Evolutionary conservation across 2,329 filamentous ascomycete species (phyloP).

Genomic region (Monosporascus sp.): DNA sequence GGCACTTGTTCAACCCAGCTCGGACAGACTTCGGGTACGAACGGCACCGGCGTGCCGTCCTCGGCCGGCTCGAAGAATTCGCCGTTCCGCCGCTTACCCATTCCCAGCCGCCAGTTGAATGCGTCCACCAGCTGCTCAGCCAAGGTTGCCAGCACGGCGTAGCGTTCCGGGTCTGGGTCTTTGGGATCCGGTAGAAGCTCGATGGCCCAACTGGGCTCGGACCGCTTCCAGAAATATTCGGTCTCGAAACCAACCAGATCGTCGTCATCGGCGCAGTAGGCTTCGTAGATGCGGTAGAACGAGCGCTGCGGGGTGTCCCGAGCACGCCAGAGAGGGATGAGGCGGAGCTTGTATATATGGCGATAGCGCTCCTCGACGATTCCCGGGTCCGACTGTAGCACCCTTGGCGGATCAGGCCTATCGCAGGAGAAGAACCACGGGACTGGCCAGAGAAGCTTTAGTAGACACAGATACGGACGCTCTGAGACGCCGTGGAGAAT

Average conservation of each 20-base stretch:
- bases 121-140: slow-evolving; percentile 16
- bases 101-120: slow-evolving; percentile 20
- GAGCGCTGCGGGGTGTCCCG: slow-evolving; percentile 23
- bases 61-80: slow-evolving; percentile 4
- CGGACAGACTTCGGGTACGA: slow-evolving; percentile 3
- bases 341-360: slow-evolving; percentile 6
- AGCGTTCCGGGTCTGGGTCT: slow-evolving; percentile 19
- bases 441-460: slow-evolving; percentile 3
- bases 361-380: slow-evolving; percentile 2
- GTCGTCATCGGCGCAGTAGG: slow-evolving; percentile 20
- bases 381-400: neutral
- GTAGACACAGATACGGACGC: neutral
- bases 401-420: slow-evolving; percentile 2
- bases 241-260: slow-evolving; percentile 19
- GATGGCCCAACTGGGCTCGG: slow-evolving; percentile 13
- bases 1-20: slow-evolving; percentile 4
- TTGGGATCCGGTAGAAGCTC: slow-evolving; percentile 15
- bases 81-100: slow-evolving; percentile 14
- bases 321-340: slow-evolving; percentile 9
- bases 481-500: neutral
- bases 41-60: slow-evolving; percentile 3
- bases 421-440: slow-evolving; percentile 4
- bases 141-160: slow-evolving; percentile 19
- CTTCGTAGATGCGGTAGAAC: slow-evolving; percentile 24
- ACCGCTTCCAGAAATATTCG: slow-evolving; percentile 23